These are phyloP conservation scores for Aphelidium insulamus DNA, from an alignment of 371 early-diverging fungal species.

Conservation along the genomic window DNA sequence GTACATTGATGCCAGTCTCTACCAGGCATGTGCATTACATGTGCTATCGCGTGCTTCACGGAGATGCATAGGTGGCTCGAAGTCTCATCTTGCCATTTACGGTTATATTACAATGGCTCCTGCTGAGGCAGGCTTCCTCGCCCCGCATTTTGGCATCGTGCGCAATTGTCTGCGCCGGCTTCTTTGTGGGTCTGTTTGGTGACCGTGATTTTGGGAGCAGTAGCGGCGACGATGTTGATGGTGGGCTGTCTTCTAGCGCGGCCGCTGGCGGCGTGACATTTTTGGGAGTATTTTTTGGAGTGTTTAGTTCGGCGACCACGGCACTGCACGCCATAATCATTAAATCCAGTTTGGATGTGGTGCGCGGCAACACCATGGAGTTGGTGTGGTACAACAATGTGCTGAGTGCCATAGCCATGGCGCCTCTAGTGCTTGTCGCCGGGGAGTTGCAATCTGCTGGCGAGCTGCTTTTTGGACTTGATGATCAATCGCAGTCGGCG, in stretches of 20 bases:
- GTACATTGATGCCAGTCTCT: conserved; percentile 27
- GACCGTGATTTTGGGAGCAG: conserved; percentile 7
- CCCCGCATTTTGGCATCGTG: conserved; percentile 13
- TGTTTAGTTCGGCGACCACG: conserved; percentile 22
- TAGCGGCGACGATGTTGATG: too few relatives aligned
- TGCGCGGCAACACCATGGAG: conserved; percentile 19
- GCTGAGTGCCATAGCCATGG: conserved; percentile 11
- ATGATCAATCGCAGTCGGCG: not conserved
- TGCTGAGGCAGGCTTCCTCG: conserved; percentile 13
- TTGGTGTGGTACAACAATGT: conserved; percentile 32
- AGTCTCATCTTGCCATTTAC: conserved; percentile 28
- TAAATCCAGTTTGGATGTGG: conserved; percentile 17
- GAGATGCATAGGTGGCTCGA: conserved; percentile 15
- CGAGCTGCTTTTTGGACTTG: not conserved
- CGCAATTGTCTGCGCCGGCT: conserved; percentile 20
- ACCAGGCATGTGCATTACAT: conserved; percentile 13
- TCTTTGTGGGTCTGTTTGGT: conserved; percentile 19
- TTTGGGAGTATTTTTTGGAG: conserved; percentile 18
- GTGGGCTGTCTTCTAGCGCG: too few relatives aligned
- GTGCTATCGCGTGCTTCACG: not conserved
- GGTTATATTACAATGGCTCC: conserved; percentile 11
- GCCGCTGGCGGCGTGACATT: not conserved
- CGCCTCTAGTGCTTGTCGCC: conserved; percentile 16
- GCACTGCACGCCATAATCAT: conserved; percentile 32
- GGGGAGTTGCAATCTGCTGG: too few relatives aligned